Evolutionary conservation across 2,329 filamentous ascomycete genomes (phyloP), one percentile per base, ranked within the genome.

Genomic region (Neofusicoccum parvum): DNA sequence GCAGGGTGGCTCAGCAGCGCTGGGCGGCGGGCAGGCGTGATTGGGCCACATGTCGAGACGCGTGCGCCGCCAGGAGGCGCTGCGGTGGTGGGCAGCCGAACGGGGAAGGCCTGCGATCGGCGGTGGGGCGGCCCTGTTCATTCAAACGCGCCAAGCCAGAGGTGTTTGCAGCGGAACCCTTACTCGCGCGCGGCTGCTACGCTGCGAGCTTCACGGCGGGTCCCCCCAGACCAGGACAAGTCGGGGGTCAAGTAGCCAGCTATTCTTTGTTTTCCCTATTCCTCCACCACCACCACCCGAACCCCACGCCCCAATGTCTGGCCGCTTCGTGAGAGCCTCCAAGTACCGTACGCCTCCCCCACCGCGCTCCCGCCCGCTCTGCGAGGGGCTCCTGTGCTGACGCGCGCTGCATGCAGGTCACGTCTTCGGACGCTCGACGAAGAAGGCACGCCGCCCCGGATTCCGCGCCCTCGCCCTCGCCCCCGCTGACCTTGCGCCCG

Each of bases 361-460:
- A n/a, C n/a, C n/a, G n/a, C n/a, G n/a, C n/a, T n/a, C n/a, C n/a
- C n/a, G n/a, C n/a, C n/a, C n/a, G 71, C 70, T 70, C 72, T 68
- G 37, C 69, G 68, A 72, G 56, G 56, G 56, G 43, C 43, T 37
- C n/a, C 63, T 67, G 64, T 58, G 70, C 72, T 73, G 68, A 73
- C 67, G 45, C 59, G 56, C 56, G 64, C 72, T 39, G 66, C 70
- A 72, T 69, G 65, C 80, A 97, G 94, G 94, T 85, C 95, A 99
- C 86, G 91, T 99, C 83, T 99, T 97, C 84, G 95, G 95, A 78
- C 95, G 96, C 82, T 83, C 92, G 69, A 96, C 94, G 71, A 90
- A 92, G 81, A 97, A 97, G 84, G 87, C 87, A 80, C 50, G 65
- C 49, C 15, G 36, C 27, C 45, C 27, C n/a, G 23, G 36, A 54